Evolutionary conservation across 2,329 filamentous ascomycete genomes (phyloP), one percentile per base, ranked within the genome.

Genomic region (Exserohilum rostratum): DNA sequence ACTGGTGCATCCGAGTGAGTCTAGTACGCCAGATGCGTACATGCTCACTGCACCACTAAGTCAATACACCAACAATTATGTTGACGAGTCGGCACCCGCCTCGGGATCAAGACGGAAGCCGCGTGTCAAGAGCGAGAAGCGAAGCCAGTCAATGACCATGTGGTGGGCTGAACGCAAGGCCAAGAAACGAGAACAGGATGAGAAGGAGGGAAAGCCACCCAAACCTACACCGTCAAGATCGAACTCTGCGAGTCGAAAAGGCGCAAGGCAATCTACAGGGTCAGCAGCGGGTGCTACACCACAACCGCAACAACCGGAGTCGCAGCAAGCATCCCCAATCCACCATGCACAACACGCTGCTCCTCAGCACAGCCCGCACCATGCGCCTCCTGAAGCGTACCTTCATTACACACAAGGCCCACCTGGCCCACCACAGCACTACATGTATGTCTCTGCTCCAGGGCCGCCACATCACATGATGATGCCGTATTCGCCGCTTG

Each of bases 161-260:
- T 79, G 77, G 77, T 79, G 77, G 77, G 76, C 76, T 2, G 74
- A 77, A 54, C 70, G 77, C 6, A 79, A 79, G 55, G 75, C 73
- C 2, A 68, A 70, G 7, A 67, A 72, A 49, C 66, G 69, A 18
- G 72, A 74, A 46, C 57, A 67, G 15, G 72, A 73, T 15, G 67
- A 69, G 30, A 71, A 69, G 37, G 64, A 62, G 13, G 66, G 67
- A 4, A 65, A 53, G 29, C 53, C 62, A 35, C 42, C 38, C 13
- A 66, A 70, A 46, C 47, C 61, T 22, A 48, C 65, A 15, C 37
- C 57, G 6, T 67, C 69, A 6, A 55, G 67, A 17, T 64, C 67
- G 5, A 69, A 65, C 35, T 70, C 69, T n/a, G 53, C 65, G 3
- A 62, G 51, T 46, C 64, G 63, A 17, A 61, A 60, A 46, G 68